Evolutionary conservation across 2,329 filamentous ascomycete species (phyloP).

Genomic region (Emmonsiellopsis sp.): DNA sequence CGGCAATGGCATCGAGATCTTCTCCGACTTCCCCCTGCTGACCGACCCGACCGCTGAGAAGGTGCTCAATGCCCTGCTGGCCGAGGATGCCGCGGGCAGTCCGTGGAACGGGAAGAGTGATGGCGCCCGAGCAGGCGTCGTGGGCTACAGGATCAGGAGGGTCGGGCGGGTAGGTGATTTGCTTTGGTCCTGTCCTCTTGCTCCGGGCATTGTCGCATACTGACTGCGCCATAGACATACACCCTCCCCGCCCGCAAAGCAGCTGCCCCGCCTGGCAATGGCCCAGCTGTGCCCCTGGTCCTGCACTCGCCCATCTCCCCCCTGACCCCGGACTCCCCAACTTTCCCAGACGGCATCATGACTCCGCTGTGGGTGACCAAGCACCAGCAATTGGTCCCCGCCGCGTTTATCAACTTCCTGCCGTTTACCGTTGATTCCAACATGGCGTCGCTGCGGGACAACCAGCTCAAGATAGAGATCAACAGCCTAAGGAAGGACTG

Average conservation of each 20-base stretch:
- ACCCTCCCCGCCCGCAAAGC: slow-evolving; percentile 55
- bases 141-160: slow-evolving; percentile 60
- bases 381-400: slow-evolving; percentile 76
- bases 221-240: slow-evolving; percentile 35
- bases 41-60: slow-evolving; percentile 56
- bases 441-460: slow-evolving; percentile 72
- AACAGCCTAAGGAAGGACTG: slow-evolving; percentile 64
- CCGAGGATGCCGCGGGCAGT: slow-evolving; percentile 53
- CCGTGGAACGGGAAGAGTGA: slow-evolving; percentile 58
- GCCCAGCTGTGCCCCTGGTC: slow-evolving; percentile 42
- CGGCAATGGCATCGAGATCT: slow-evolving; percentile 53
- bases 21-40: slow-evolving; percentile 62
- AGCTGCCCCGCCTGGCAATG: slow-evolving; percentile 34
- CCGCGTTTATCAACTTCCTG: slow-evolving; percentile 74
- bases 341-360: slow-evolving; percentile 86
- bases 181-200: background rate
- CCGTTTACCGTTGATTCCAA: slow-evolving; percentile 62
- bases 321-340: slow-evolving; percentile 67
- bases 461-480: slow-evolving; percentile 80
- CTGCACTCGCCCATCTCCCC: slow-evolving; percentile 90
- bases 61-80: slow-evolving; percentile 57
- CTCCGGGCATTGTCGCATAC: slow-evolving; percentile 9
- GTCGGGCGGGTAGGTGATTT: slow-evolving; percentile 66
- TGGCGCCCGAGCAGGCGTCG: slow-evolving; percentile 39
- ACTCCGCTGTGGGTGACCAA: slow-evolving; percentile 77